These are phyloP conservation scores for Brassica cretica DNA, from an alignment of 345 rosid genomes.

Conservation along the genomic window DNA sequence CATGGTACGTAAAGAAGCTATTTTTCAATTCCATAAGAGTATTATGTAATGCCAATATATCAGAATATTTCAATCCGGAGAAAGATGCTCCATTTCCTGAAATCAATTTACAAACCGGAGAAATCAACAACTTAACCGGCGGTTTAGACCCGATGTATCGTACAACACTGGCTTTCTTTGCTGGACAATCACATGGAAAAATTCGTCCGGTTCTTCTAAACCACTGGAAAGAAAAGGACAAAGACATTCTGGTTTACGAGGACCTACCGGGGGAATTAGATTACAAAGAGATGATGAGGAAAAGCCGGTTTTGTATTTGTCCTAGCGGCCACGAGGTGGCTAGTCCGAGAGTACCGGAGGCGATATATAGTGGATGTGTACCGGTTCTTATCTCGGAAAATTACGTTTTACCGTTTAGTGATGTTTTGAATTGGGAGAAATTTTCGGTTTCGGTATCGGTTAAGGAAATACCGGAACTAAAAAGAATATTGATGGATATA, in stretches of 20 bases:
- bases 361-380: constrained; percentile 69
- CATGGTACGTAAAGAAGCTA: constrained; percentile 62
- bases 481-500: constrained; percentile 53
- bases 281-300: constrained; percentile 53
- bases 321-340: constrained; percentile 91
- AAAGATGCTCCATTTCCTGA: constrained; percentile 78
- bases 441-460: constrained; percentile 58
- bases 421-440: constrained; percentile 63
- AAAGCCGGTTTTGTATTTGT: constrained; percentile 65
- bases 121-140: constrained; percentile 49
- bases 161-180: constrained; percentile 65
- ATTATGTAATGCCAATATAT: constrained; percentile 75
- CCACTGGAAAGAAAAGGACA: constrained; percentile 64
- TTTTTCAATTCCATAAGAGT: constrained; percentile 69
- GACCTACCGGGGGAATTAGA: constrained; percentile 43
- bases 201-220: constrained; percentile 53
- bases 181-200: constrained; percentile 67
- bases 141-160: constrained; percentile 49
- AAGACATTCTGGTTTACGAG: constrained; percentile 58
- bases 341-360: constrained; percentile 74
- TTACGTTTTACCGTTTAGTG: constrained; percentile 67
- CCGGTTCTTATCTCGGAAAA: constrained; percentile 65
- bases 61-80: constrained; percentile 70
- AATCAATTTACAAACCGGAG: constrained; percentile 62
- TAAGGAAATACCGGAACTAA: constrained; percentile 51